Base-by-base conservation (phyloP, 768 basidiomycete species). In the Suillus paluster region DNA sequence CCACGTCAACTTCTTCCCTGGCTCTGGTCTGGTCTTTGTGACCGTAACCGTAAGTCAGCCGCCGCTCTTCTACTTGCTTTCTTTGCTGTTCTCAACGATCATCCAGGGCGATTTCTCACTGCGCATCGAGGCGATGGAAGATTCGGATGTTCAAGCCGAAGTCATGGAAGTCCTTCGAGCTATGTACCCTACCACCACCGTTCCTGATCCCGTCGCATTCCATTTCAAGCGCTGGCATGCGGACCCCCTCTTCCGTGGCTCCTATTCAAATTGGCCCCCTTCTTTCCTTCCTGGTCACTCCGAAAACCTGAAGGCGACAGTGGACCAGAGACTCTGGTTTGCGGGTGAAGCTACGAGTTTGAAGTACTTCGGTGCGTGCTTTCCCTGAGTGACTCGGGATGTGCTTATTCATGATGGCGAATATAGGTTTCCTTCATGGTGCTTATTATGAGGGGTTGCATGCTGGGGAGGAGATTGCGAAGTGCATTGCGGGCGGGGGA, bases 221-320 rank as follows among this genome's bases (percentile, higher is more conserved):
- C 79, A 79, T 67, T 81, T 86, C 64, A 80, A 81, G 4, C 73
- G 79, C 4, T 91, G 89, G 90, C 66, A 77, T 50, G 70, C 72
- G 15, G 79, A 89, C 67, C 80, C 82, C 3, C 73, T 83, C 38
- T 75, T 59, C 63, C 66, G 70, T 0, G 74, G 73, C 5, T 84
- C 86, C 4, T 91, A 87, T 65, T 86, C 85, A 21, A 91, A 89
- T 63, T 90, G 88, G 88, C 88, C 87, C 0, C 79, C 89, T 0
- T 80, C 85, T 4, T 88, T 88, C 64, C 71, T 83, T 12, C 79
- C 78, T 19, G 75, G 71, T 12, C 85, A 88, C 58, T 78, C 84
- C n/a, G 73, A 81, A 30, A 87, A 89, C 66, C 66, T 89, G 53
- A 79, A 83, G 60, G 84, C 85, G 6, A 86, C 84, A 23, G 75